Percentiles rank a stretch among this genome's conserved stretches.
Evolutionary conservation across 1,284 basidiomycete species (phyloP).

Genomic region (Heterobasidion irregulare): DNA sequence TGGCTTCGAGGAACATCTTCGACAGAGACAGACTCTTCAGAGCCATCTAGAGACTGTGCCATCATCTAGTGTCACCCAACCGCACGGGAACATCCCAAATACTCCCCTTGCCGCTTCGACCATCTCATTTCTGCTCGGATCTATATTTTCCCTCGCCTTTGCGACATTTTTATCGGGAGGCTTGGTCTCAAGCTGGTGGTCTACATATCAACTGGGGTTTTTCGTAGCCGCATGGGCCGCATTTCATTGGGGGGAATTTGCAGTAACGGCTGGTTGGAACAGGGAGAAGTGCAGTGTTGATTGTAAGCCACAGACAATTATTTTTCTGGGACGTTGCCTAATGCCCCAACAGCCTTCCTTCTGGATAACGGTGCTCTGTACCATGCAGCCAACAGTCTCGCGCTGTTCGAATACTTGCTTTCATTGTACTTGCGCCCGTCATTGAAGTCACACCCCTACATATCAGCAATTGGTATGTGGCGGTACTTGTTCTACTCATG

Average conservation of each 20-base stretch:
- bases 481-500: neutral
- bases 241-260: constrained; percentile 95
- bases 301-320: constrained; percentile 49
- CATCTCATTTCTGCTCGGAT: constrained; percentile 72
- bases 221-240: constrained; percentile 74
- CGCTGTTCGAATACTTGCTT: constrained; percentile 76
- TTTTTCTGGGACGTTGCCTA: neutral
- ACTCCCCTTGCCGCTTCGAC: constrained; percentile 68
- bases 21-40: constrained; percentile 26
- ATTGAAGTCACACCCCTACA: constrained; percentile 43
- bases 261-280: constrained; percentile 95
- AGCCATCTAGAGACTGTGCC: constrained; percentile 47
- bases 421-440: constrained; percentile 60
- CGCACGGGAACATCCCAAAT: constrained; percentile 69
- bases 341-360: constrained; percentile 65
- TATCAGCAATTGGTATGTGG: constrained; percentile 48
- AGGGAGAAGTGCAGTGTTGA: constrained; percentile 86
- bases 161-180: constrained; percentile 40
- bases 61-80: constrained; percentile 21
- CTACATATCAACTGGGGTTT: constrained; percentile 72
- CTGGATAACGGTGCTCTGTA: constrained; percentile 88
- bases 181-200: constrained; percentile 46
- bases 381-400: constrained; percentile 77
- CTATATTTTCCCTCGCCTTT: constrained; percentile 47
- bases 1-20: constrained; percentile 38